Conservation (phyloP, 805 yeast genomes). For the Suhomyces sp. region DNA sequence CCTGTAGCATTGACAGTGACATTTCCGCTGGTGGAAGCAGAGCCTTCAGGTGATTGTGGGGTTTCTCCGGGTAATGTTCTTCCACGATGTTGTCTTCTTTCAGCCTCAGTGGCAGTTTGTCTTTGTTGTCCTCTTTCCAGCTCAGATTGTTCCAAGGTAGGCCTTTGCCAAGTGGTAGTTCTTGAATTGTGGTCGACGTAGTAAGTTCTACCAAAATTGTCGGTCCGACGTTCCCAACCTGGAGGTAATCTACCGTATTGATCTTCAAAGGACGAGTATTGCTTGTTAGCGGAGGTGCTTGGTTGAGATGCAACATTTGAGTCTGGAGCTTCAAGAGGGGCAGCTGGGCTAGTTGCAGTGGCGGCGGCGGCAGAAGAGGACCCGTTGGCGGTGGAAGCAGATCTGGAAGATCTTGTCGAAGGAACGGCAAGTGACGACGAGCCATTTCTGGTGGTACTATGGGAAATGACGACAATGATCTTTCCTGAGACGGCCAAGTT, state of each 20-base stretch:
- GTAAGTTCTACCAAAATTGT: constrained; percentile 94
- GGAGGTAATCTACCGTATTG: constrained; percentile 95
- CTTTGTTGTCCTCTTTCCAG: constrained; percentile 63
- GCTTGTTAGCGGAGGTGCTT: constrained; percentile 44
- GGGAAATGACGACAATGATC: constrained; percentile 73
- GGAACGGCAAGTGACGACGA: constrained; percentile 19
- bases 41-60: constrained; percentile 40
- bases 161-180: constrained; percentile 99
- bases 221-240: constrained; percentile 99
- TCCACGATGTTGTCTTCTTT: constrained; percentile 85
- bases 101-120: constrained; percentile 74
- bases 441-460: constrained; percentile 24
- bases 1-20: constrained; percentile 48
- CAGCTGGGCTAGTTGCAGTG: constrained; percentile 12
- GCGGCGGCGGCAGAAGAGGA: constrained; percentile 11
- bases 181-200: constrained; percentile 97
- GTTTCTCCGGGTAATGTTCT: constrained; percentile 79
- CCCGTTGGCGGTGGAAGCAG: constrained; percentile 11
- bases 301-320: constrained; percentile 12
- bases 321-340: constrained; percentile 11
- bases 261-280: constrained; percentile 92
- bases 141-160: constrained; percentile 79
- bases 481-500: constrained; percentile 92
- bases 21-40: constrained; percentile 36
- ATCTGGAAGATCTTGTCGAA: constrained; percentile 13